These are phyloP conservation scores for Glycine latifolia DNA, from an alignment of 306 rosid genomes.

Conservation along the genomic window DNA sequence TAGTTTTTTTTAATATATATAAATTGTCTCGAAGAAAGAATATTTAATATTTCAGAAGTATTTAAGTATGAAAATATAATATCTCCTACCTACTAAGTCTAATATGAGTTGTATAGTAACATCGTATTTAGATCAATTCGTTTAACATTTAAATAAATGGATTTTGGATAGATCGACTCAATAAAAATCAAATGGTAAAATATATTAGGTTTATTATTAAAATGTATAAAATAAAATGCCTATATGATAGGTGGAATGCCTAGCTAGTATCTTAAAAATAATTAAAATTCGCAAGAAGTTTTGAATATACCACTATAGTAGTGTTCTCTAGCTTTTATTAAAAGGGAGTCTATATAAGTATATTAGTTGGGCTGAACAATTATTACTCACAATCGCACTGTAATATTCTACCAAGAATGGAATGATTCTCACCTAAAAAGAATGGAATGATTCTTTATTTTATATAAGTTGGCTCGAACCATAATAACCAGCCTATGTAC, in stretches of 20 bases:
- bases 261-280: background rate
- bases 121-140: too few relatives aligned
- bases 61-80: too few relatives aligned
- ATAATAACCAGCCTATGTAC: background rate
- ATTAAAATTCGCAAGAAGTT: background rate
- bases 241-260: background rate
- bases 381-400: background rate
- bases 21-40: too few relatives aligned
- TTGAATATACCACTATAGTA: background rate
- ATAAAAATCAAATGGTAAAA: background rate
- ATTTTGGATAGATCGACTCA: too few relatives aligned
- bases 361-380: background rate
- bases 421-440: background rate
- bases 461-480: background rate
- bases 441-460: background rate
- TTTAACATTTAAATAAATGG: too few relatives aligned
- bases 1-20: too few relatives aligned
- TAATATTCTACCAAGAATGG: background rate
- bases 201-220: background rate
- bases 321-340: background rate
- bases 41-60: too few relatives aligned
- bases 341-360: background rate
- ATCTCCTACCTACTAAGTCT: too few relatives aligned
- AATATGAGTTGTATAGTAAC: too few relatives aligned
- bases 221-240: background rate